Percentiles rank a stretch among this genome's conserved stretches.
These are phyloP conservation scores for Leptographium flavum DNA, from an alignment of 2,329 filamentous ascomycete species.

Conservation along the genomic window DNA sequence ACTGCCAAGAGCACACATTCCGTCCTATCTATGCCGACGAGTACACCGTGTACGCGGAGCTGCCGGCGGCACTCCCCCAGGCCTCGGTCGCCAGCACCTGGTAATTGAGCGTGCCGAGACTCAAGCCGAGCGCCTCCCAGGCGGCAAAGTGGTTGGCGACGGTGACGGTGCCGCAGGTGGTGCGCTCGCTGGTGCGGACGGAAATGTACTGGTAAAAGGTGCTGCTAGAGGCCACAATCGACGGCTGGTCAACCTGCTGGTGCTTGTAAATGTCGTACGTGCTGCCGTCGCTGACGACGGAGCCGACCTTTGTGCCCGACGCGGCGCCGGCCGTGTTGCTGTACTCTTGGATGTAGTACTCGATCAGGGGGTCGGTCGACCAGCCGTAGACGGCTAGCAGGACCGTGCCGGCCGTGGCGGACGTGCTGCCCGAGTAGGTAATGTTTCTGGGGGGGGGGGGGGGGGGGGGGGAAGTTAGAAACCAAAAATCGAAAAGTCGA, in stretches of 20 bases:
- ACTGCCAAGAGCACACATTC: not conserved
- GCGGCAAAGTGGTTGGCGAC: conserved; percentile 32
- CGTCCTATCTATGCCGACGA: not conserved
- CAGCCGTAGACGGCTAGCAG: conserved; percentile 13
- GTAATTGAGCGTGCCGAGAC: conserved; percentile 29
- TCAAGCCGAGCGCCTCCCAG: conserved; percentile 28
- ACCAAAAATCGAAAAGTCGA: too few species aligned
- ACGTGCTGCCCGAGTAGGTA: conserved; percentile 15
- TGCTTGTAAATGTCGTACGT: conserved; percentile 22
- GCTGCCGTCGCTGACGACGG: conserved; percentile 18
- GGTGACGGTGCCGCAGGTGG: conserved; percentile 31
- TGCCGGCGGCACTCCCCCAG: conserved; percentile 19
- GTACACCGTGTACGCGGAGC: conserved; percentile 16
- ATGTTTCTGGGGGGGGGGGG: conserved; percentile 13
- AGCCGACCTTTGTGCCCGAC: conserved; percentile 14
- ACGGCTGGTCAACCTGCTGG: conserved; percentile 24
- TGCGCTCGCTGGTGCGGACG: conserved; percentile 32
- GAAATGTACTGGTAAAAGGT: conserved; percentile 38
- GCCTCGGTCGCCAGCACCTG: conserved; percentile 36
- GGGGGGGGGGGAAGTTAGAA: too few species aligned
- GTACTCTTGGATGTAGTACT: conserved; percentile 13
- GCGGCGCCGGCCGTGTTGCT: conserved; percentile 10
- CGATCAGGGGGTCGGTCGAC: conserved; percentile 10
- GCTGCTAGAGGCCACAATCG: conserved; percentile 26
- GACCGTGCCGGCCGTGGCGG: conserved; percentile 14